phyloP scores from a whole-genome alignment of 2,329 filamentous ascomycete species.

The Ilyonectria destructans region DNA sequence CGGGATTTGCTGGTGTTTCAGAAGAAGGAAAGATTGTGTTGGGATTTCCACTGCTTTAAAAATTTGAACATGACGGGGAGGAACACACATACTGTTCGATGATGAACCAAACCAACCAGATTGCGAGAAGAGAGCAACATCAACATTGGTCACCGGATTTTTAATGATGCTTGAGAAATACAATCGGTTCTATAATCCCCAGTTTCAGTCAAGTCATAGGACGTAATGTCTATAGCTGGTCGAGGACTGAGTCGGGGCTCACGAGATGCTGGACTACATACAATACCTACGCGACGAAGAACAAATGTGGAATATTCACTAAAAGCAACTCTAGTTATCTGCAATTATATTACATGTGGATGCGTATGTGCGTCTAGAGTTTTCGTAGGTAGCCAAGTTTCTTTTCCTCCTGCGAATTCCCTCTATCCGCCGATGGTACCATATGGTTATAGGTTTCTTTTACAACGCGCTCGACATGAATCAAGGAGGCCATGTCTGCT shows the following conservation, averaged over 20 bases:
- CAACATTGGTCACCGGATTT: background rate
- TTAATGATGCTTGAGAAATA: background rate
- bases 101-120: background rate
- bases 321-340: background rate
- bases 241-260: no score
- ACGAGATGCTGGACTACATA: no score
- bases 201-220: background rate
- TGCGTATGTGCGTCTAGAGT: background rate
- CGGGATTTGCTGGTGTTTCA: conserved; percentile 16
- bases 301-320: background rate
- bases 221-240: no score
- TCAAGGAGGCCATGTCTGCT: conserved; percentile 76
- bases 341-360: background rate
- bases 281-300: background rate
- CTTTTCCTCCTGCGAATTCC: conserved; percentile 54
- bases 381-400: no score
- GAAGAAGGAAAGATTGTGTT: conserved; percentile 23
- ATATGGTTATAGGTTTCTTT: conserved; percentile 72
- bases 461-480: conserved; percentile 74
- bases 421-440: conserved; percentile 75
- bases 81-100: background rate
- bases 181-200: background rate
- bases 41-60: conserved; percentile 20
- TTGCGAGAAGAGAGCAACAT: background rate
- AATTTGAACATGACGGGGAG: background rate